Conservation (phyloP, 805 yeast species). For the Metschnikowia dekortorum region DNA sequence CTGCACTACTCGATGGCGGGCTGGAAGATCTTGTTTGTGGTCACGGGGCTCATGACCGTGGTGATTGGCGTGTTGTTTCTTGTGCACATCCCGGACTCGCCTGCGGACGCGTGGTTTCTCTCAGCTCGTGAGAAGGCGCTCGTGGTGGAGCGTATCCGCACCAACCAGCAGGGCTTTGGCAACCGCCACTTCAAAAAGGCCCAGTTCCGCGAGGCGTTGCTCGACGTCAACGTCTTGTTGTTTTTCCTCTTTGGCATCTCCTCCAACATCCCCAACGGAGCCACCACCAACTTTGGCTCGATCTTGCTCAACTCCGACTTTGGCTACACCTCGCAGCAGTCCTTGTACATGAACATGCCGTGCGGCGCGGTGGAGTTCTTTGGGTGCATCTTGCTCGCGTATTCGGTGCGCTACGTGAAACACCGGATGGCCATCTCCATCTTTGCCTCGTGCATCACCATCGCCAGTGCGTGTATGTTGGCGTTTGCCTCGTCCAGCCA, state of each 20-base stretch:
- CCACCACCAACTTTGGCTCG: conserved; percentile 25
- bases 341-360: conserved; percentile 24
- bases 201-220: conserved; percentile 50
- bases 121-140: conserved; percentile 38
- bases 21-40: conserved; percentile 59
- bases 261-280: conserved; percentile 29
- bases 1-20: conserved; percentile 40
- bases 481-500: conserved; percentile 11
- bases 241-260: conserved; percentile 23
- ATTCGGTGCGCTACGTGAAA: conserved; percentile 21
- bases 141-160: conserved; percentile 49
- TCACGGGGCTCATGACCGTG: conserved; percentile 57
- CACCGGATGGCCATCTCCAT: conserved; percentile 29
- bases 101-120: conserved; percentile 43
- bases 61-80: conserved; percentile 44
- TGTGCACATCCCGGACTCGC: conserved; percentile 54
- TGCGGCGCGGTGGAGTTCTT: conserved; percentile 22
- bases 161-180: conserved; percentile 57
- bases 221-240: conserved; percentile 47
- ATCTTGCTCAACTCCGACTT: conserved; percentile 25
- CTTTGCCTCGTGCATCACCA: conserved; percentile 18
- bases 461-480: conserved; percentile 15
- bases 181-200: conserved; percentile 48
- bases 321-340: conserved; percentile 20
- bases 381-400: conserved; percentile 27